Conservation (phyloP, 768 basidiomycete species). For the Tulasnella sp. region DNA sequence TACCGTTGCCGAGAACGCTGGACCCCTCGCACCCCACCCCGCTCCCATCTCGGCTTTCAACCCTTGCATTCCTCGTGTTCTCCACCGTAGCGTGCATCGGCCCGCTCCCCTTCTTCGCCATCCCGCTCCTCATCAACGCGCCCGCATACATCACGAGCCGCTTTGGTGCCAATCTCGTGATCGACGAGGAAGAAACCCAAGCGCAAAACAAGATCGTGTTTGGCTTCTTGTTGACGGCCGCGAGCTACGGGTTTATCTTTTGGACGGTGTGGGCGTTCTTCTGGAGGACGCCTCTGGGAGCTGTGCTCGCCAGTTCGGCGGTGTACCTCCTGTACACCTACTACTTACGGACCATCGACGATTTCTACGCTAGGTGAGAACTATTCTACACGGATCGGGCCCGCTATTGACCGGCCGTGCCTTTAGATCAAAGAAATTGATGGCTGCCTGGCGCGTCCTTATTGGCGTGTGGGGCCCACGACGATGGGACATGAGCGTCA, state of each 20-base stretch:
- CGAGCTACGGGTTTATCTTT: constrained; percentile 78
- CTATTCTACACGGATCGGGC: not conserved
- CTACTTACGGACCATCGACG: constrained; percentile 76
- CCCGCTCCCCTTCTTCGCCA: constrained; percentile 51
- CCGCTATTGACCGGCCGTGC: constrained; percentile 8
- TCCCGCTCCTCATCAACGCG: constrained; percentile 33
- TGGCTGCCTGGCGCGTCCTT: constrained; percentile 93
- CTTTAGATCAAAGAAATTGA: constrained; percentile 65
- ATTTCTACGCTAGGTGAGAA: constrained; percentile 70
- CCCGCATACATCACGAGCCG: constrained; percentile 69
- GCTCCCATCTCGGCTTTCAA: constrained; percentile 71
- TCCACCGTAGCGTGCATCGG: constrained; percentile 63
- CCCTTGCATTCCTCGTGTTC: constrained; percentile 62
- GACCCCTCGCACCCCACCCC: constrained; percentile 43
- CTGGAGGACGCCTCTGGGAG: constrained; percentile 61
- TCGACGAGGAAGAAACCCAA: constrained; percentile 86
- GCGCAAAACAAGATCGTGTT: constrained; percentile 95
- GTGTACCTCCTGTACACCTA: constrained; percentile 74
- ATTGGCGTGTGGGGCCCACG: constrained; percentile 89
- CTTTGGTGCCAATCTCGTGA: constrained; percentile 56
- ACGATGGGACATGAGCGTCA: constrained; percentile 63
- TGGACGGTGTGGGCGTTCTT: constrained; percentile 76
- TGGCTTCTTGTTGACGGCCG: constrained; percentile 55
- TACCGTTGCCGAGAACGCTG: constrained; percentile 72
- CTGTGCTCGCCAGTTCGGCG: constrained; percentile 49